Conservation (phyloP, 768 basidiomycete species). For the Cystofilobasidium bisporidii region DNA sequence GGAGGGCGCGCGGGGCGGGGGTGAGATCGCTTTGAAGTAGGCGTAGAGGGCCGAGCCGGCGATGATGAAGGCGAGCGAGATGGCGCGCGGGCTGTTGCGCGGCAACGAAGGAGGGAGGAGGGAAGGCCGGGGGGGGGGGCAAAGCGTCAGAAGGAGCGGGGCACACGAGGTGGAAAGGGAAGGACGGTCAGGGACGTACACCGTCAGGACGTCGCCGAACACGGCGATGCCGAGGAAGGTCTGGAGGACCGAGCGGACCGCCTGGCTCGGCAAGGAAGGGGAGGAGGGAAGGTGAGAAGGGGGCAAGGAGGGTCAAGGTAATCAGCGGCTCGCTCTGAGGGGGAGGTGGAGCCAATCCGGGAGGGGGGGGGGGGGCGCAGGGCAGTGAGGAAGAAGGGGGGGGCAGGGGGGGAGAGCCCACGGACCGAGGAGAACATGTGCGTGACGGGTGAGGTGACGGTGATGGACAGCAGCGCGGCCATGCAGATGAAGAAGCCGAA, state of each 20-base stretch:
- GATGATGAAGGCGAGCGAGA: conserved; percentile 36
- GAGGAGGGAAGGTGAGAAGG: too few species aligned
- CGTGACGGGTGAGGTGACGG: conserved; percentile 92
- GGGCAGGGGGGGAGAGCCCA: conserved; percentile 37
- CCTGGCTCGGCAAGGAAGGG: conserved; percentile 42
- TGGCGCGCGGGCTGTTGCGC: conserved; percentile 32
- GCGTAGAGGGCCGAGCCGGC: conserved; percentile 38
- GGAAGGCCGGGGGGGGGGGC: neutral
- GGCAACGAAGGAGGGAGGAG: neutral
- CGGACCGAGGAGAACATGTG: conserved; percentile 84
- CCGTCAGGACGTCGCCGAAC: conserved; percentile 25
- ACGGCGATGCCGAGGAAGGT: conserved; percentile 23
- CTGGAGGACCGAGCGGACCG: conserved; percentile 26
- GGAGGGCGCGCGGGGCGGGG: neutral
- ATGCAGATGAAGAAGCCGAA: conserved; percentile 93
- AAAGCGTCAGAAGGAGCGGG: neutral
- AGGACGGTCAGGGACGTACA: neutral
- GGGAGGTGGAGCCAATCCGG: too few species aligned
- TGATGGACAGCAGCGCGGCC: conserved; percentile 84
- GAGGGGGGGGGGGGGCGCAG: too few species aligned
- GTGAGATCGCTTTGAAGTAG: conserved; percentile 34
- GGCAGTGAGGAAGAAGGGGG: neutral
- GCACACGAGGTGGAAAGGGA: neutral
- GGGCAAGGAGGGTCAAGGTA: conserved; percentile 6
- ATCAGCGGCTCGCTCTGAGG: too few species aligned